Conservation (phyloP, 108 stramenopile species). For the Skeletonema menzelii region DNA sequence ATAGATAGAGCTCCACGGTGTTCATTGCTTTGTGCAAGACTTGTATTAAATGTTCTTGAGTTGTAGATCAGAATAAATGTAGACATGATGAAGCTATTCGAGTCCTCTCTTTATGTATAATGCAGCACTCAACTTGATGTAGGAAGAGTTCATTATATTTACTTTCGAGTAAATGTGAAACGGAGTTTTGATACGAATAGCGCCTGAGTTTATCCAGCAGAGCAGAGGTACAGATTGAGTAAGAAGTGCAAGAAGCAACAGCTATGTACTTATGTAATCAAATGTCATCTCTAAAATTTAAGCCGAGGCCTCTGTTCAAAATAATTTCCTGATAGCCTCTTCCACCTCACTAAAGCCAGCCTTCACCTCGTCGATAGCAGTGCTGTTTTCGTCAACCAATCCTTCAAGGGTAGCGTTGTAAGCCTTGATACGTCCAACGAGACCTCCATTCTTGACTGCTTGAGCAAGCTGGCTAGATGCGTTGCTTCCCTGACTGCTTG, state of each 20-base stretch:
- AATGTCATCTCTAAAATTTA: background rate
- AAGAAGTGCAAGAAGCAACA: too few species aligned
- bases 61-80: background rate
- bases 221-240: background rate
- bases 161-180: too few species aligned
- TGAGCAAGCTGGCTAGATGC: conserved; percentile 43
- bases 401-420: conserved; percentile 49
- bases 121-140: too few species aligned
- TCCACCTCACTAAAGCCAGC: conserved; percentile 34
- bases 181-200: too few species aligned
- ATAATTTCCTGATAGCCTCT: conserved; percentile 31
- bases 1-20: background rate
- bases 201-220: too few species aligned
- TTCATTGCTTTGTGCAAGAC: conserved; percentile 10
- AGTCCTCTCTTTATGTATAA: too few species aligned
- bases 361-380: conserved; percentile 16
- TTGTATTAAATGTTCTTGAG: background rate
- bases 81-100: too few species aligned
- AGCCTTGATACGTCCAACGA: conserved; percentile 39
- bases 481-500: conserved; percentile 11
- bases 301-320: conserved; percentile 2
- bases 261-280: too few species aligned
- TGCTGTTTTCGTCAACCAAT: conserved; percentile 13
- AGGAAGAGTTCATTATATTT: too few species aligned
- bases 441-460: conserved; percentile 42